Percentiles rank a stretch among this genome's conserved stretches.
These are phyloP conservation scores for Termitomyces sp. DNA, from an alignment of 1,284 basidiomycete genomes.

Conservation along the genomic window DNA sequence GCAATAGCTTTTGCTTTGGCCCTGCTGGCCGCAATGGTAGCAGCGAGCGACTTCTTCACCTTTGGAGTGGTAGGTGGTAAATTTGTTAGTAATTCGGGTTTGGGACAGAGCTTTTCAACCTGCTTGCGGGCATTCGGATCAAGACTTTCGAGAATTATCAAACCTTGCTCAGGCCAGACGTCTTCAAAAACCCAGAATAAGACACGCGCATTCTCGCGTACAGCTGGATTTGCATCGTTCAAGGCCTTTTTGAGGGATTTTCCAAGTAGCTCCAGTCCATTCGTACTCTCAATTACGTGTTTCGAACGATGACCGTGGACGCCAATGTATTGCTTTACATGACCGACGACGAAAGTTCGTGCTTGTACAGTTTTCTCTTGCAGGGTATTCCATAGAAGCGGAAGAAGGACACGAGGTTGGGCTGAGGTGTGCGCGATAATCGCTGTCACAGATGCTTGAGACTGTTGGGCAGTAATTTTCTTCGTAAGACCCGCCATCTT, in stretches of 20 bases:
- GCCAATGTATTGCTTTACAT: slow-evolving; percentile 73
- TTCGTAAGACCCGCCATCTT: slow-evolving; percentile 95
- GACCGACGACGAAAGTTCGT: slow-evolving; percentile 62
- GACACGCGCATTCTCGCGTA: slow-evolving; percentile 69
- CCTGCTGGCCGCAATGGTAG: slow-evolving; percentile 77
- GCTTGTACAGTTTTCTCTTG: slow-evolving; percentile 85
- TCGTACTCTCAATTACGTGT: slow-evolving; percentile 58
- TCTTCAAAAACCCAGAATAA: slow-evolving; percentile 80
- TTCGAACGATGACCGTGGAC: slow-evolving; percentile 62
- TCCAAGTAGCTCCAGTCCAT: slow-evolving; percentile 67
- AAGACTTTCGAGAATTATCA: slow-evolving; percentile 59
- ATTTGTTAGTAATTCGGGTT: slow-evolving; percentile 37
- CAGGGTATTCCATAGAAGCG: slow-evolving; percentile 68
- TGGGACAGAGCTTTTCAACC: slow-evolving; percentile 79
- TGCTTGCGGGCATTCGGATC: slow-evolving; percentile 76
- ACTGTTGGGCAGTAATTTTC: slow-evolving; percentile 85
- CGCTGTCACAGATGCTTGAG: slow-evolving; percentile 68
- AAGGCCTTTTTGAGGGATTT: slow-evolving; percentile 70
- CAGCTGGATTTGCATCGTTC: slow-evolving; percentile 75
- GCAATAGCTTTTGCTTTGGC: slow-evolving; percentile 82
- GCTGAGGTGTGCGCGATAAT: slow-evolving; percentile 72
- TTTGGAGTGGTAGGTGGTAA: slow-evolving; percentile 46
- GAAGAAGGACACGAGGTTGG: slow-evolving; percentile 66
- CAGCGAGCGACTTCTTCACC: slow-evolving; percentile 70
- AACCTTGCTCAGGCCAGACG: slow-evolving; percentile 71